Evolutionary conservation across 2,329 filamentous ascomycete genomes (phyloP).

Genomic region (Coniochaeta sp.): DNA sequence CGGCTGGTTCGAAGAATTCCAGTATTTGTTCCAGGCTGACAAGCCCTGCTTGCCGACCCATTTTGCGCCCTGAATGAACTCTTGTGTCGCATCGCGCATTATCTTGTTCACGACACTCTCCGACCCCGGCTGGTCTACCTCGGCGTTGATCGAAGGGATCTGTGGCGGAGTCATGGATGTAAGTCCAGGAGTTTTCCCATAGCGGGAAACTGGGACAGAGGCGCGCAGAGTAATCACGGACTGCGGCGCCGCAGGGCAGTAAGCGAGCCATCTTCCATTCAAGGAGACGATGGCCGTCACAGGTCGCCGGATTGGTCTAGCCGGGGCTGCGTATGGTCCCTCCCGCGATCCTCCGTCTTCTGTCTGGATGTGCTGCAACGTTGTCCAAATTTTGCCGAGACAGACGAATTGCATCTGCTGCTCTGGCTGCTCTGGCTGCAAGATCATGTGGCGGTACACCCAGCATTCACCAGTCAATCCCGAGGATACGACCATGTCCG

Average conservation of each 20-base stretch:
- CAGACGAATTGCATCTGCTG: constrained; percentile 48
- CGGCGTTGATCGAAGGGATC: constrained; percentile 58
- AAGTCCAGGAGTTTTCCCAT: constrained; percentile 49
- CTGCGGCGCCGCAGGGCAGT: constrained; percentile 66
- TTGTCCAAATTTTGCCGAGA: constrained; percentile 88
- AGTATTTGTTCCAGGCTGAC: constrained; percentile 75
- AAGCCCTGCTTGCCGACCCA: constrained; percentile 73
- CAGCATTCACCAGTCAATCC: constrained; percentile 83
- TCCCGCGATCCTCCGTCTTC: constrained; percentile 36
- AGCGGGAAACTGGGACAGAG: constrained; percentile 47
- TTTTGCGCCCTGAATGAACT: constrained; percentile 65
- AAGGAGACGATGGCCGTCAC: constrained; percentile 63
- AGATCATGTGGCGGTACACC: constrained; percentile 54
- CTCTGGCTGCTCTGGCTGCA: constrained; percentile 29
- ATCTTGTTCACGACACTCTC: constrained; percentile 70
- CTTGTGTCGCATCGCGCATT: constrained; percentile 72
- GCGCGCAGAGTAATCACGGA: constrained; percentile 65
- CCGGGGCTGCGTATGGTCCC: constrained; percentile 34
- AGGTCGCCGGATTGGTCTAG: constrained; percentile 32
- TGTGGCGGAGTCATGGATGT: constrained; percentile 61
- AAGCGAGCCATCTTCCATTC: constrained; percentile 68
- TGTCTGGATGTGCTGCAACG: constrained; percentile 57
- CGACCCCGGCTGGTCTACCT: constrained; percentile 64
- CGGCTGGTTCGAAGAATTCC: constrained; percentile 49
- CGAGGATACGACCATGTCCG: constrained; percentile 68